Evolutionary conservation across 1,284 basidiomycete species (phyloP).

Genomic region (Moniliophthora roreri): DNA sequence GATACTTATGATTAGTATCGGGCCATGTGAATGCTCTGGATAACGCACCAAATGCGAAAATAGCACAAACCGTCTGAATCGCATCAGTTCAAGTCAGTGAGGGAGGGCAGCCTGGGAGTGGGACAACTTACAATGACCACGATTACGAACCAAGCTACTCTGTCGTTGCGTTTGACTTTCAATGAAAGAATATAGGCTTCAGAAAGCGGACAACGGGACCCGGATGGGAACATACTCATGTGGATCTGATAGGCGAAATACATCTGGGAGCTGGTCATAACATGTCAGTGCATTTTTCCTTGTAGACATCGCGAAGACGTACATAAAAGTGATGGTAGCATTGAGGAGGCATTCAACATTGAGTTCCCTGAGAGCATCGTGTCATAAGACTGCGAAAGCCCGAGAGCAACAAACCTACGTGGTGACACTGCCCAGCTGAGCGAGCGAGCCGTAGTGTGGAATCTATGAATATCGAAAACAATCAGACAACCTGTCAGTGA

Average conservation of each 20-base stretch:
- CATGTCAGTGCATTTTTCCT: background rate
- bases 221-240: conserved; percentile 30
- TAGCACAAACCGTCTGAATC: conserved; percentile 16
- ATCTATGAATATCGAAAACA: too few species aligned
- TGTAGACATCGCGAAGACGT: conserved; percentile 9
- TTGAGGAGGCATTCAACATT: conserved; percentile 37
- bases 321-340: conserved; percentile 39
- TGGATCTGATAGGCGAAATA: conserved; percentile 42
- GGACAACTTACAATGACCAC: conserved; percentile 17
- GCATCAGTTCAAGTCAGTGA: background rate
- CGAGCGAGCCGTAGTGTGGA: conserved; percentile 25
- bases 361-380: conserved; percentile 28
- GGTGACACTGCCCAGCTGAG: conserved; percentile 18
- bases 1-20: too few species aligned
- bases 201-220: too few species aligned
- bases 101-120: background rate
- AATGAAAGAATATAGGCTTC: too few species aligned
- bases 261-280: conserved; percentile 34
- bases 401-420: too few species aligned
- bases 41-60: conserved; percentile 23
- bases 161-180: conserved; percentile 25
- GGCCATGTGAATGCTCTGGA: background rate
- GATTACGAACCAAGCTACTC: conserved; percentile 21
- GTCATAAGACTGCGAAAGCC: too few species aligned
- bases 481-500: too few species aligned